Evolutionary conservation across 202 grass and related monocot species (phyloP).

Genomic region (Dendrocalamus latiflorus): DNA sequence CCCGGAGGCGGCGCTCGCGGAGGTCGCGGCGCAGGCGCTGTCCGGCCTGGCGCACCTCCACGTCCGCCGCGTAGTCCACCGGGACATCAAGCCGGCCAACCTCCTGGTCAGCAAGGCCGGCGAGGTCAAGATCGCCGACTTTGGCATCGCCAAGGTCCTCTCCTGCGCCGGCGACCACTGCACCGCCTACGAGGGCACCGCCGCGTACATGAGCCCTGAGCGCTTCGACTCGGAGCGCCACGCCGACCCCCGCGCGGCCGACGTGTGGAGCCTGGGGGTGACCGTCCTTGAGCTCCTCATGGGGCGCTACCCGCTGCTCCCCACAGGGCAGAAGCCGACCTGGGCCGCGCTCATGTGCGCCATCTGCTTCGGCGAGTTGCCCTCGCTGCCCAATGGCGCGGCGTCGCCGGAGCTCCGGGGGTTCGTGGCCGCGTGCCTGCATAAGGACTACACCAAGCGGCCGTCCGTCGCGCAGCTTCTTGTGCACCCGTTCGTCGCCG

Average conservation of each 20-base stretch:
- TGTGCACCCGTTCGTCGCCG: slow-evolving; percentile 50
- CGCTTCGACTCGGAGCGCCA: slow-evolving; percentile 61
- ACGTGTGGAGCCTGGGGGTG: slow-evolving; percentile 71
- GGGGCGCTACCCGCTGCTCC: slow-evolving; percentile 69
- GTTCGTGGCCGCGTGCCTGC: slow-evolving; percentile 58
- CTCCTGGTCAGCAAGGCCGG: slow-evolving; percentile 48
- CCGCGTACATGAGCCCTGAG: too few relatives aligned
- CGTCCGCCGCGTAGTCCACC: slow-evolving; percentile 53
- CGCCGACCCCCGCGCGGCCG: slow-evolving; percentile 63
- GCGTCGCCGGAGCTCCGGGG: slow-evolving; percentile 35
- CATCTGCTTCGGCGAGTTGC: slow-evolving; percentile 60
- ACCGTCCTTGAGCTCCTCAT: slow-evolving; percentile 64
- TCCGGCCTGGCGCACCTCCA: slow-evolving; percentile 60
- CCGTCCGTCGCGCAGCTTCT: slow-evolving; percentile 51
- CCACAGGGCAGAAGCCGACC: slow-evolving; percentile 52
- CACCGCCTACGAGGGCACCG: too few relatives aligned
- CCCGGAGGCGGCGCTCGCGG: slow-evolving; percentile 52
- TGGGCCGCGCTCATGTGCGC: slow-evolving; percentile 79
- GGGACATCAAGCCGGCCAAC: slow-evolving; percentile 73
- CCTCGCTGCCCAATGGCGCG: background rate
- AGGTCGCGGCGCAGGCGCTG: slow-evolving; percentile 53
- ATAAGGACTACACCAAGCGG: slow-evolving; percentile 56
- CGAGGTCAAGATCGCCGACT: slow-evolving; percentile 65
- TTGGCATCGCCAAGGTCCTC: slow-evolving; percentile 74
- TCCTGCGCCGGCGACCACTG: slow-evolving; percentile 28